Base-by-base conservation (phyloP, 352 stramenopile species). In the Pythium dissotocum region DNA sequence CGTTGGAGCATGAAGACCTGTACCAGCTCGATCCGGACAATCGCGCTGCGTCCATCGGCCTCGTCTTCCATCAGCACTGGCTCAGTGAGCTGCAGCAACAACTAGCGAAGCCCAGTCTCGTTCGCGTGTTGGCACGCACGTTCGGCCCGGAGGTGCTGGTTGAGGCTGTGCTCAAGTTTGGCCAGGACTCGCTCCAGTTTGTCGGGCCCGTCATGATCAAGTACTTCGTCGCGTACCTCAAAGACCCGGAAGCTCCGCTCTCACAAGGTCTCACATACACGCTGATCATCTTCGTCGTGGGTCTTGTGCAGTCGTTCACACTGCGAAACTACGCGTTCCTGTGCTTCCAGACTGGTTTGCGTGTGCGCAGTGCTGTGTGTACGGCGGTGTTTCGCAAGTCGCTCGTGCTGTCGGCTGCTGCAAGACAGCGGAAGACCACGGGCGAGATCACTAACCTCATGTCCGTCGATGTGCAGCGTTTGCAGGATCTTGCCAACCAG, bases 251-350 rank as follows among this genome's bases (percentile, higher is more conserved):
- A 10, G 84, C 83, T 44, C 72, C 78, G 51, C 61, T 87, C 38
- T 76, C 62, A 8, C 65, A 86, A 36, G 85, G 85, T 2, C 69
- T 89, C 36, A 71, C 59, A 52, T 94, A 92, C 69, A 78, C 77
- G 0, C 69, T 44, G 7, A 68, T 90, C 40, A 77, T 94, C 55
- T 92, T 94, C 42, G 72, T 78, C 28, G 63, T 77, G 30, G 84
- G 84, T 26, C 72, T 94, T 18, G 61, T 89, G 5, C 83, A 92
- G 71, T 89, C 79, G 46, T 91, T 94, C 58, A 64, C 73, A 35
- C 72, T 92, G 54, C 81, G 83, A 3, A 74, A 94, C 32, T 94
- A 94, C 71, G 89, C 90, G 67, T 92, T 92, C 73, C 78, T 88
- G 58, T 91, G 85, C 71, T 92, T 87, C 55, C 76, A 90, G 69